A percentile compares a stretch with the other conserved stretches of the same genome.
Evolutionary conservation across 768 basidiomycete species (phyloP).

Genomic region (Rhodotorula babjevae): DNA sequence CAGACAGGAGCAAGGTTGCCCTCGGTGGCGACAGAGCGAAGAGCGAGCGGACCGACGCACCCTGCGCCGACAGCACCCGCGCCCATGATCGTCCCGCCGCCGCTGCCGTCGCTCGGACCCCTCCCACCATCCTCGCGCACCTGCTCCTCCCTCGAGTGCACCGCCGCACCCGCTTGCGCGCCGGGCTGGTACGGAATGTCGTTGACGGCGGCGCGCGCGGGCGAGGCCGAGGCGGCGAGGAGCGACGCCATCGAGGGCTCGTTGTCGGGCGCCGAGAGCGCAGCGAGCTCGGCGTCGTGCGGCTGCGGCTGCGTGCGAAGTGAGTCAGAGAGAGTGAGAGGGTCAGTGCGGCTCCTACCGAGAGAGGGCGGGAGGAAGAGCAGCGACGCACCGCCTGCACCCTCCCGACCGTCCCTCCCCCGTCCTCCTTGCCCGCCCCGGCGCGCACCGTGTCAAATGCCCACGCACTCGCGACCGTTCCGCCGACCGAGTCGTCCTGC

Average conservation of each 20-base stretch:
- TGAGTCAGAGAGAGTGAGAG: neutral
- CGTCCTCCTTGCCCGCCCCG: conserved; percentile 39
- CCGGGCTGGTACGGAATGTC: conserved; percentile 10
- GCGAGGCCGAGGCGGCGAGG: conserved; percentile 9
- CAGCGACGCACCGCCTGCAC: conserved; percentile 1
- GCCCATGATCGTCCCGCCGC: conserved; percentile 40
- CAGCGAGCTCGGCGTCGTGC: conserved; percentile 22
- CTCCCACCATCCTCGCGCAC: conserved; percentile 22
- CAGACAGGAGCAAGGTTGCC: neutral
- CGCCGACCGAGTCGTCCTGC: conserved; percentile 40
- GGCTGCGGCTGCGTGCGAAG: conserved; percentile 11
- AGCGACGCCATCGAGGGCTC: conserved; percentile 31
- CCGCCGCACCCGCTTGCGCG: neutral
- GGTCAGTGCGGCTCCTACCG: neutral
- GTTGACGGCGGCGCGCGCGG: neutral
- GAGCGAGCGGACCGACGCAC: conserved; percentile 14
- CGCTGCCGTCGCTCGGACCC: conserved; percentile 34
- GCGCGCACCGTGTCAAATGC: conserved; percentile 79
- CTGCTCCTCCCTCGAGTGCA: neutral
- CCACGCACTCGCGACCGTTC: conserved; percentile 86
- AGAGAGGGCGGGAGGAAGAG: no score
- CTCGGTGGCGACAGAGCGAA: neutral
- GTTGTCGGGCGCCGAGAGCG: neutral
- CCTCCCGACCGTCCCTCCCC: conserved; percentile 4
- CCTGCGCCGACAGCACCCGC: conserved; percentile 40